Percentiles rank a stretch among this genome's conserved stretches.
These are phyloP conservation scores for Yarrowia galli DNA, from an alignment of 1,139 yeast species.

Conservation along the genomic window DNA sequence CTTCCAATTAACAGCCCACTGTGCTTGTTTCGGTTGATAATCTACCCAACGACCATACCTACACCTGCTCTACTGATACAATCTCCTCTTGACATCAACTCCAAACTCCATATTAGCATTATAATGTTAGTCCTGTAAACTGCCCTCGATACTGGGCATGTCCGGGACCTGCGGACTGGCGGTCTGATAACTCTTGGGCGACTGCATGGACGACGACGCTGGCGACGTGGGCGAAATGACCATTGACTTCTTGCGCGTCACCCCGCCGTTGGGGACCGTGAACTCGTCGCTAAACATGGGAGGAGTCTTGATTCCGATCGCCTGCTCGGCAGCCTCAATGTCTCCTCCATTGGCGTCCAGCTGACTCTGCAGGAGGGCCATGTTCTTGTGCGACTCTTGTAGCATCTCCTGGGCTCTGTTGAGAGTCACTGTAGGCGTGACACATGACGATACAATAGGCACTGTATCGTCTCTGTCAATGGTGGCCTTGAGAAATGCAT, in stretches of 20 bases:
- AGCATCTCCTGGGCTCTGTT: constrained; percentile 85
- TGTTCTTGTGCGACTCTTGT: constrained; percentile 62
- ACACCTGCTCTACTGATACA: too few species aligned
- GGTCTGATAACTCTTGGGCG: constrained; percentile 23
- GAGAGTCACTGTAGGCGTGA: constrained; percentile 90
- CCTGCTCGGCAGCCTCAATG: constrained; percentile 27
- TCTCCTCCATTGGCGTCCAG: constrained; percentile 38
- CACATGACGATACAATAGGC: constrained; percentile 93
- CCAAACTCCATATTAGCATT: constrained; percentile 24
- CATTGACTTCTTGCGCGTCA: constrained; percentile 26
- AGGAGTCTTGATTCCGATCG: constrained; percentile 35
- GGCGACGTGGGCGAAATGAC: constrained; percentile 31
- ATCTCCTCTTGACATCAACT: background rate
- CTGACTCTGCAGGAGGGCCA: constrained; percentile 35
- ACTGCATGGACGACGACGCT: constrained; percentile 28
- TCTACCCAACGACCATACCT: too few species aligned
- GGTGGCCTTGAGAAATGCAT: constrained; percentile 93
- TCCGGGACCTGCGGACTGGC: constrained; percentile 35
- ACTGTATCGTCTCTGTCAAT: constrained; percentile 93
- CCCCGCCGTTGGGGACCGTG: constrained; percentile 21
- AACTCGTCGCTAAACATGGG: constrained; percentile 36
- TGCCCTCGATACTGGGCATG: constrained; percentile 37
- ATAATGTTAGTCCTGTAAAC: constrained; percentile 33
- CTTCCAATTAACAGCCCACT: too few species aligned
- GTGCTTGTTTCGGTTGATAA: too few species aligned